A percentile compares a stretch with the other conserved stretches of the same genome.
phyloP scores from a whole-genome alignment of 2,329 filamentous ascomycete genomes.

The Colletotrichum tofieldiae region DNA sequence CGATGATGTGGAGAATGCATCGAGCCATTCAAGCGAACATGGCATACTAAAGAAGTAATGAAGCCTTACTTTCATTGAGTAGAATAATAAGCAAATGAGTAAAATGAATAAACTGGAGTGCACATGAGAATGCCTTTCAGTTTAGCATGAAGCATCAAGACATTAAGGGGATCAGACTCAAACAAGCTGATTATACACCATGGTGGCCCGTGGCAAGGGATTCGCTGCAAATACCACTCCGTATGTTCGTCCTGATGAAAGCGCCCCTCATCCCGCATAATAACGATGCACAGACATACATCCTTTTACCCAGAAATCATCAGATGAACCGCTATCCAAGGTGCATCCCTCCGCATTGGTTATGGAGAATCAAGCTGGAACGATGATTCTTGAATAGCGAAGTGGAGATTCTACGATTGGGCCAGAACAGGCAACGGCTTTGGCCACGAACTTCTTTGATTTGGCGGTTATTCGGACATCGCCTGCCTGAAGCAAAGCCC shows the following conservation, averaged over 20 bases:
- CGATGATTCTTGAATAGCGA: not conserved
- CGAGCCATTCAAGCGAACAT: slow-evolving; percentile 31
- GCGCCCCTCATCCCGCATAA: not conserved
- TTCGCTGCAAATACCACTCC: not conserved
- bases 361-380: not conserved
- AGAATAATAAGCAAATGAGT: slow-evolving; percentile 1
- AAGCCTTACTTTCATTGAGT: not conserved
- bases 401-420: not conserved
- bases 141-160: not conserved
- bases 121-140: no score
- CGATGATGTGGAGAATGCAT: slow-evolving; percentile 33
- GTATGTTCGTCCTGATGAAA: not conserved
- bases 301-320: not conserved
- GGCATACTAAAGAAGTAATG: slow-evolving; percentile 34
- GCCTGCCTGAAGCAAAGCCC: not conserved
- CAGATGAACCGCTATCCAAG: not conserved
- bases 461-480: not conserved
- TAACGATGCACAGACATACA: not conserved
- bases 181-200: not conserved
- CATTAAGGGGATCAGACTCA: not conserved
- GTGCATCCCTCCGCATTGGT: not conserved
- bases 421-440: not conserved
- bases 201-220: not conserved
- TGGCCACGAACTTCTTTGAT: not conserved
- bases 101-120: not conserved